Base-by-base conservation (phyloP, 805 yeast species). In the Pichia occidentalis region DNA sequence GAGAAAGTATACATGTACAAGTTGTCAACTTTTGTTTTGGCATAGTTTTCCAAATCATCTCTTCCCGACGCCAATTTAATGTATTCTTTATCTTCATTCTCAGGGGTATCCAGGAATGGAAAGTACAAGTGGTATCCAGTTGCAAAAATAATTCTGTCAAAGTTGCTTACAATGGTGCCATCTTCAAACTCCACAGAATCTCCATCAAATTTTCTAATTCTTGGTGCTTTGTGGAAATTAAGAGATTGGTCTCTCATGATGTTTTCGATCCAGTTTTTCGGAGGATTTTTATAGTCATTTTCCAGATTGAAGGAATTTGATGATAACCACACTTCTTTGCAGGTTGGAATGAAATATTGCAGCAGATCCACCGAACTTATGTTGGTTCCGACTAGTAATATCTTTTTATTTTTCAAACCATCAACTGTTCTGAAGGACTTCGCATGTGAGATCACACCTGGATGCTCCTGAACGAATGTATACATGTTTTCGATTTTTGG, bases 361-460 rank as follows among this genome's bases (percentile, higher is more conserved):
- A 66, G 48, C 5, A 70, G 46, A 50, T 83, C 92, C 16, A 73
- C 69, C 10, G 85, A 88, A 38, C 83, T 73, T 2, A 85, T 75
- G 11, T 75, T 72, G 44, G 73, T 32, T 11, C 51, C 54, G 6
- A 50, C 45, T 7, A 50, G 24, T 8, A 49, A 29, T 4, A 60
- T 59, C 11, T 45, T 53, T 38, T 60, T 52, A 32, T 51, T 52
- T 26, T 32, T 45, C 31, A 53, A 55, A 4, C 44, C 51, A 0
- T 51, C 50, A 7, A 53, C 39, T 12, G 38, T 34, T 36, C 64
- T 48, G 44, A 52, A 54, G 10, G 58, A 49, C 43, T 41, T 46
- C 14, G 47, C 14, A 29, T 46, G 50, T 3, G 13, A 11, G 5
- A 46, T 59, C 36, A 42, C 41, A 13, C 50, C 50, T 19, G 68